Base-by-base conservation (phyloP, 2,329 filamentous ascomycete genomes). In the Periconia digitata region DNA sequence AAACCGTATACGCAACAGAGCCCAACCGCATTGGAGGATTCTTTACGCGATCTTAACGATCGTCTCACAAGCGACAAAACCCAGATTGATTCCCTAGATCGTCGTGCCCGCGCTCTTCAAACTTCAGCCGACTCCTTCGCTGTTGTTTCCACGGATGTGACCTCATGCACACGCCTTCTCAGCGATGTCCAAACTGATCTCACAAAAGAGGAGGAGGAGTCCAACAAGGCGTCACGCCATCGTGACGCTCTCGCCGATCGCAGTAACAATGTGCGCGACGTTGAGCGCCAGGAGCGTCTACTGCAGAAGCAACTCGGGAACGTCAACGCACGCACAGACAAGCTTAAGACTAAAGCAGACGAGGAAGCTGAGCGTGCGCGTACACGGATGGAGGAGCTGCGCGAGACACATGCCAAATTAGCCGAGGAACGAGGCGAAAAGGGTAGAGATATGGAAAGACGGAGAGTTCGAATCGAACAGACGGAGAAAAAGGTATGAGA, bases 401-500 rank as follows among this genome's bases (percentile, higher is more conserved):
- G 89, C 46, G 84, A 81, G 3, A 82, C 91, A 40, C 92, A 99
- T 71, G 84, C 84, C 64, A 85, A 85, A 66, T 76, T 97, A 51
- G 88, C 87, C 0, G 88, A 92, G 65, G 92, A 99, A 77, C 81
- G 92, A 54, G 83, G 82, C 1, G 90, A 94, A 46, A 95, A 95
- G 74, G 86, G 87, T 27, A 86, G 90, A 49, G 92, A 97, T 66
- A 95, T 97, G 76, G 94, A 99, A 77, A 85, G 88, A 66, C 81
- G 92, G 62, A 84, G 89, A 59, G 90, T 96, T n/a, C 80, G 92
- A 51, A 97, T 99, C 55, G 94, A 99, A 74, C 91, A 96, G 76
- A 96, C 90, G 8, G 92, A 97, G 81, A 97, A 97, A 77, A 97
- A 97, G 89, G 91, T 91, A 77, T 61, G 77, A n/a, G n/a, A n/a